Evolutionary conservation across 352 stramenopile genomes (phyloP).

Genomic region (Phytophthora pisi): DNA sequence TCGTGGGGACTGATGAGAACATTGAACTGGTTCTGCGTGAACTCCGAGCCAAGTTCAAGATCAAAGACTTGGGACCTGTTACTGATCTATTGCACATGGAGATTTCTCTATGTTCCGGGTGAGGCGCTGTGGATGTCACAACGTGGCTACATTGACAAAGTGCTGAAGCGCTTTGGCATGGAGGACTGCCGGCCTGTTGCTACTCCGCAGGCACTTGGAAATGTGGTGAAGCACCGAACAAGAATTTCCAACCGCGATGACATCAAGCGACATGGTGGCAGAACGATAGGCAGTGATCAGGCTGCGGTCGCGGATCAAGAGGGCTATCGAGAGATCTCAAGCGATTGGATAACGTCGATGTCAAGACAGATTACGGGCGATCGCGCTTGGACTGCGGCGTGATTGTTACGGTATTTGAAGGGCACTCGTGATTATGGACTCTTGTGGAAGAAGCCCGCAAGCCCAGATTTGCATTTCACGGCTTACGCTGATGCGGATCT

Average conservation of each 20-base stretch:
- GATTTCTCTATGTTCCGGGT: conserved; percentile 3
- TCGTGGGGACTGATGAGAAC: conserved; percentile 5
- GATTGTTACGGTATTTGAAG: conserved; percentile 3
- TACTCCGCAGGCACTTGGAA: conserved; percentile 8
- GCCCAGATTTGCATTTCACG: conserved; percentile 16
- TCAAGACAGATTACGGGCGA: too few relatives aligned
- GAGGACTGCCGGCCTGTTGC: conserved; percentile 4
- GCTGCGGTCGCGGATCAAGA: too few relatives aligned
- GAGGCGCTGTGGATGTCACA: conserved; percentile 10
- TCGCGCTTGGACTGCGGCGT: too few relatives aligned
- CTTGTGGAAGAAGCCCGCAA: conserved; percentile 3
- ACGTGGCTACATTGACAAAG: conserved; percentile 13
- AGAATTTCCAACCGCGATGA: too few relatives aligned
- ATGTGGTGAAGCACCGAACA: background rate
- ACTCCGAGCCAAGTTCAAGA: conserved; percentile 4
- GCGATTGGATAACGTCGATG: too few relatives aligned
- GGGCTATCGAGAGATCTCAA: too few relatives aligned
- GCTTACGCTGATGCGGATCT: conserved; percentile 18
- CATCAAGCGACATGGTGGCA: conserved; percentile 1
- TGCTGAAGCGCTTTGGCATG: conserved; percentile 13
- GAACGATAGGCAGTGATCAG: too few relatives aligned
- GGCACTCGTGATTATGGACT: conserved; percentile 9
- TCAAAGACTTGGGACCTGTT: conserved; percentile 3
- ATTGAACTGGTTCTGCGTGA: conserved; percentile 7
- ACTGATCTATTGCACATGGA: too few relatives aligned